phyloP scores from a whole-genome alignment of 1,139 yeast genomes.

The Oligophagozyma castellii region DNA sequence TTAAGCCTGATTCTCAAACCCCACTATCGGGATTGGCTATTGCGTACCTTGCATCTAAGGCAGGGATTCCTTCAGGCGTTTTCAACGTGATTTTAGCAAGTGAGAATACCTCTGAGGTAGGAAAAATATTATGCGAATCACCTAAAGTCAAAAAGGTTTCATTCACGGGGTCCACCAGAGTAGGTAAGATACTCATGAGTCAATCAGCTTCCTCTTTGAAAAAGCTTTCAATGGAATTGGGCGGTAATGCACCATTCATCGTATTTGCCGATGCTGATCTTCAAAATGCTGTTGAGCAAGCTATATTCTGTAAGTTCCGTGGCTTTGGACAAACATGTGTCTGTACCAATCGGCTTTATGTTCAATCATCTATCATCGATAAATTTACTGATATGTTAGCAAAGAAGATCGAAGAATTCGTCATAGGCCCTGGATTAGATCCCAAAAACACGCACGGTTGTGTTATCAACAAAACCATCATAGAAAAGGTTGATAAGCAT shows the following conservation, averaged over 20 bases:
- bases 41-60: slow-evolving; percentile 56
- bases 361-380: slow-evolving; percentile 50
- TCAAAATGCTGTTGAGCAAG: slow-evolving; percentile 63
- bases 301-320: slow-evolving; percentile 55
- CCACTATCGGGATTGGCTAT: slow-evolving; percentile 79
- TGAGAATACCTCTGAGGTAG: slow-evolving; percentile 42
- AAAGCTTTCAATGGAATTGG: slow-evolving; percentile 75
- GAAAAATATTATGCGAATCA: slow-evolving; percentile 57
- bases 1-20: slow-evolving; percentile 85
- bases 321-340: slow-evolving; percentile 76
- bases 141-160: slow-evolving; percentile 59
- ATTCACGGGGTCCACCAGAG: slow-evolving; percentile 82
- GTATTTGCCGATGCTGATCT: slow-evolving; percentile 76
- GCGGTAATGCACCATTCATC: slow-evolving; percentile 89
- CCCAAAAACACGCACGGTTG: slow-evolving; percentile 68
- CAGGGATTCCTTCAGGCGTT: slow-evolving; percentile 82
- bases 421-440: slow-evolving; percentile 65
- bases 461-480: slow-evolving; percentile 52
- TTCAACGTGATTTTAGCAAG: slow-evolving; percentile 55
- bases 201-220: slow-evolving; percentile 70
- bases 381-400: slow-evolving; percentile 41
- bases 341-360: slow-evolving; percentile 63
- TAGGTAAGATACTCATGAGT: slow-evolving; percentile 67
- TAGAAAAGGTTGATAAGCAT: slow-evolving; percentile 56
- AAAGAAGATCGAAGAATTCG: slow-evolving; percentile 38